Percentiles rank a stretch among this genome's conserved stretches.
Evolutionary conservation across 495 filamentous ascomycete species (phyloP).

Genomic region (Podospora tetraspora): DNA sequence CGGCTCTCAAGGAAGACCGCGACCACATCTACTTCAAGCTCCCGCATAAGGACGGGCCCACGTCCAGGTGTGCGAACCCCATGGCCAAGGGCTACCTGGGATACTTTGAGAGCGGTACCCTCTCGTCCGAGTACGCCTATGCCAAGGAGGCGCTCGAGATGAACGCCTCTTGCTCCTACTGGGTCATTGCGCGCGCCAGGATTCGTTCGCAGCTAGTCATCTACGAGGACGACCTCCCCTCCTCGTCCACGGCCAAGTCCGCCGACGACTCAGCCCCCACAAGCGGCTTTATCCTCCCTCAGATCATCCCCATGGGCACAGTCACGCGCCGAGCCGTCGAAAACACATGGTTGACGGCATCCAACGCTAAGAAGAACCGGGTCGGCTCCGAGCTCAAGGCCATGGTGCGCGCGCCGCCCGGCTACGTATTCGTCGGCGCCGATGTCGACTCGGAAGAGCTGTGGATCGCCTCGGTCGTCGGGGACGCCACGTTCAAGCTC

Average conservation of each 20-base stretch:
- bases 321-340: conserved; percentile 95
- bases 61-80: conserved; percentile 74
- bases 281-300: conserved; percentile 86
- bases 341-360: conserved; percentile 96
- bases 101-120: conserved; percentile 84
- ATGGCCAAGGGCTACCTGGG: conserved; percentile 83
- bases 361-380: conserved; percentile 91
- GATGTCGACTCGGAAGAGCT: conserved; percentile 99
- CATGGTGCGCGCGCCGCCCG: conserved; percentile 88
- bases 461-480: conserved; percentile 95
- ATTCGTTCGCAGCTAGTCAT: conserved; percentile 93
- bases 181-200: conserved; percentile 90
- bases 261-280: conserved; percentile 13
- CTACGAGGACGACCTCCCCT: conserved; percentile 59
- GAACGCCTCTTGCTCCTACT: conserved; percentile 98
- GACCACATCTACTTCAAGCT: conserved; percentile 79
- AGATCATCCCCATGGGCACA: conserved; percentile 97
- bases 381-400: conserved; percentile 97
- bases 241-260: neutral
- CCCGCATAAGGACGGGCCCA: conserved; percentile 90
- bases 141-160: conserved; percentile 94
- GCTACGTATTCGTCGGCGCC: conserved; percentile 90
- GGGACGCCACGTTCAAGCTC: conserved; percentile 86
- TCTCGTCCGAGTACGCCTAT: conserved; percentile 80
- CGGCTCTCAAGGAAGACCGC: conserved; percentile 58